These are phyloP conservation scores for Acacia pycnantha DNA, from an alignment of 331 rosid species.

Conservation along the genomic window DNA sequence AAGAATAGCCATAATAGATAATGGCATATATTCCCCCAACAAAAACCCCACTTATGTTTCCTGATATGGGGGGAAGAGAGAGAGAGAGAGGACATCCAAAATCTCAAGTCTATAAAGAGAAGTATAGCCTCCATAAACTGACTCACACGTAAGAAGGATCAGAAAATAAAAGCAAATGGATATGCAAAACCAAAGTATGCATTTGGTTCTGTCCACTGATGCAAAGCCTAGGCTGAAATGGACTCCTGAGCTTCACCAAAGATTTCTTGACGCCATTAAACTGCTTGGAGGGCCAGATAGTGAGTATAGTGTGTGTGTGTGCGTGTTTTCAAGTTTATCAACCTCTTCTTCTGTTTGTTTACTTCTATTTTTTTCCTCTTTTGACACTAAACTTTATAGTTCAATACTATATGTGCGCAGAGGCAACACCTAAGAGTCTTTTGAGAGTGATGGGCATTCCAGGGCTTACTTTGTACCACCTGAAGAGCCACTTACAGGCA, in stretches of 20 bases:
- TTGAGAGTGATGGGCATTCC: constrained; percentile 80
- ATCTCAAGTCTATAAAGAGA: constrained; percentile 59
- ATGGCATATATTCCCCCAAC: constrained; percentile 94
- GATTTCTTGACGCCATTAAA: constrained; percentile 60
- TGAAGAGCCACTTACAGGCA: constrained; percentile 95
- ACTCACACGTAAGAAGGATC: constrained; percentile 37
- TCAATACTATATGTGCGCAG: constrained; percentile 44
- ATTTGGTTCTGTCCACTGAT: constrained; percentile 72
- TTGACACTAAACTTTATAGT: constrained; percentile 7
- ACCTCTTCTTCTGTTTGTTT: neutral
- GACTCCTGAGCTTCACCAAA: constrained; percentile 75
- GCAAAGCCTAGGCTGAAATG: constrained; percentile 88
- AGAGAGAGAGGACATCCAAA: constrained; percentile 49
- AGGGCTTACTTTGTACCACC: constrained; percentile 83
- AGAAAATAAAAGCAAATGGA: constrained; percentile 42
- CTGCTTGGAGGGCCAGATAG: constrained; percentile 78
- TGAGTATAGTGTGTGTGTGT: constrained; percentile 34
- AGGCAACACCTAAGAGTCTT: constrained; percentile 83
- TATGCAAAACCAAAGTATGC: constrained; percentile 58
- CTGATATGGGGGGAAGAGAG: constrained; percentile 81
- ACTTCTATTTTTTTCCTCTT: neutral
- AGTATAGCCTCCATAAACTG: constrained; percentile 48
- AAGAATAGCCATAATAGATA: constrained; percentile 47
- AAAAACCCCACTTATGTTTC: constrained; percentile 88
- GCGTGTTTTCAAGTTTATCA: neutral